Evolutionary conservation across 2,329 filamentous ascomycete genomes (phyloP).

Genomic region (Fragosphaeria purpurea): DNA sequence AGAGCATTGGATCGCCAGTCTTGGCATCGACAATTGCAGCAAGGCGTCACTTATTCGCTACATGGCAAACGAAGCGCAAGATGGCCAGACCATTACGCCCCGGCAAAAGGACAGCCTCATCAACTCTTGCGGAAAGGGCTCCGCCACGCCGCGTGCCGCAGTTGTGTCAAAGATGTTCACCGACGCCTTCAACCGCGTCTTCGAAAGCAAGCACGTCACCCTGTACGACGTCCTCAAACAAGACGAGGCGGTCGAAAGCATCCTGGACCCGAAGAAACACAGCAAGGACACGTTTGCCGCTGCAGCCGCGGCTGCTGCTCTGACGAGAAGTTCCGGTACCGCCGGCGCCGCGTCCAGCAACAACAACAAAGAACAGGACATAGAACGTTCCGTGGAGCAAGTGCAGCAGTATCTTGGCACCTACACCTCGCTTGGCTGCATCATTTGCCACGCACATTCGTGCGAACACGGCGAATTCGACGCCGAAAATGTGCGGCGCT

Average conservation of each 20-base stretch:
- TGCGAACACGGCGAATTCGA: constrained; percentile 54
- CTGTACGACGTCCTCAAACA: constrained; percentile 43
- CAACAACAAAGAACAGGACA: constrained; percentile 20
- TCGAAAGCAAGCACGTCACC: constrained; percentile 35
- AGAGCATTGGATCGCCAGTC: constrained; percentile 40
- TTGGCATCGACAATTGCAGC: constrained; percentile 41
- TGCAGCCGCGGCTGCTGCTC: constrained; percentile 11
- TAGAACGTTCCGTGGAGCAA: constrained; percentile 25
- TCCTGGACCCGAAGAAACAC: constrained; percentile 43
- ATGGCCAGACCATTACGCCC: constrained; percentile 39
- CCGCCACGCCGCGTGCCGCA: constrained; percentile 28
- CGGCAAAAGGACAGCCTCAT: constrained; percentile 44
- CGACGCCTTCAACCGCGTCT: constrained; percentile 47
- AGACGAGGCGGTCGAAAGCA: constrained; percentile 43
- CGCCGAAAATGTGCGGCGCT: constrained; percentile 39
- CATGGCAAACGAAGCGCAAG: constrained; percentile 38
- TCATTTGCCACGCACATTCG: constrained; percentile 50
- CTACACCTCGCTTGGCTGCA: constrained; percentile 45
- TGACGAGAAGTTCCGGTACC: neutral
- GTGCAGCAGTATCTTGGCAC: constrained; percentile 42
- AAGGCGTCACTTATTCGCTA: constrained; percentile 42
- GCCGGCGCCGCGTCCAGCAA: neutral
- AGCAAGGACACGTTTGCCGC: constrained; percentile 33
- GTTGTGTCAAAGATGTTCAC: constrained; percentile 40
- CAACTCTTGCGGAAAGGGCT: constrained; percentile 32